These are phyloP conservation scores for Prunus persica DNA, from an alignment of 306 rosid species.

Conservation along the genomic window DNA sequence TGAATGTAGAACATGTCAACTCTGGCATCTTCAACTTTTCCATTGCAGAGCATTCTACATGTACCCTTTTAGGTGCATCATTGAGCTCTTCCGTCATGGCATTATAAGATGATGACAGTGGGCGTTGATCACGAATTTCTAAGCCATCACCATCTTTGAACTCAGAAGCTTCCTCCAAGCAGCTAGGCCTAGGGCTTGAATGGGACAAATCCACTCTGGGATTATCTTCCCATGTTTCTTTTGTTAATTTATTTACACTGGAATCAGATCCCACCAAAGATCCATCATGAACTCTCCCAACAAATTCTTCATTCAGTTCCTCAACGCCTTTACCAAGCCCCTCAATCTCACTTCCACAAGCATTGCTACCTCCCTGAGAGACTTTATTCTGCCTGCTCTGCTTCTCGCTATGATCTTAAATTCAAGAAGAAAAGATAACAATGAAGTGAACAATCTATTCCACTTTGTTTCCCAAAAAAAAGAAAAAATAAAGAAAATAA, in stretches of 20 bases:
- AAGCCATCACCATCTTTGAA: constrained; percentile 20
- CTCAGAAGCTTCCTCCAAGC: constrained; percentile 3
- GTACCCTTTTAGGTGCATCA: constrained; percentile 26
- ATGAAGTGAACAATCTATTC: constrained; percentile 6
- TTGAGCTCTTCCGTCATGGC: constrained; percentile 13
- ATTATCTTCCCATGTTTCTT: constrained; percentile 23
- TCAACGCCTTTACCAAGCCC: constrained; percentile 12
- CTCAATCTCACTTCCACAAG: constrained; percentile 25
- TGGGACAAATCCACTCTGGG: constrained; percentile 1
- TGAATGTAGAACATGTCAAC: constrained; percentile 20
- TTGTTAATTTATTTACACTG: constrained; percentile 24
- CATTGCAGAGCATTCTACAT: constrained; percentile 23
- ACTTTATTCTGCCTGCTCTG: constrained; percentile 19
- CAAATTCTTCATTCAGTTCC: constrained; percentile 25
- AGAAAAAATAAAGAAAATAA: neutral
- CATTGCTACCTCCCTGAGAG: constrained; percentile 27
- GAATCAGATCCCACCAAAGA: constrained; percentile 27
- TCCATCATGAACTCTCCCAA: neutral
- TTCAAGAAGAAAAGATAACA: constrained; percentile 17
- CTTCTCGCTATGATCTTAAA: constrained; percentile 37
- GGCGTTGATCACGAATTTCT: constrained; percentile 18
- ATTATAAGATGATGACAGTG: constrained; percentile 18
- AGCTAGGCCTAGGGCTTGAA: constrained; percentile 19
- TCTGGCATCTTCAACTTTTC: constrained; percentile 25
- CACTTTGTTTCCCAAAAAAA: constrained; percentile 8